Evolutionary conservation across 768 basidiomycete species (phyloP), one percentile per base, ranked within the genome.

Genomic region (Mycena chlorophos): DNA sequence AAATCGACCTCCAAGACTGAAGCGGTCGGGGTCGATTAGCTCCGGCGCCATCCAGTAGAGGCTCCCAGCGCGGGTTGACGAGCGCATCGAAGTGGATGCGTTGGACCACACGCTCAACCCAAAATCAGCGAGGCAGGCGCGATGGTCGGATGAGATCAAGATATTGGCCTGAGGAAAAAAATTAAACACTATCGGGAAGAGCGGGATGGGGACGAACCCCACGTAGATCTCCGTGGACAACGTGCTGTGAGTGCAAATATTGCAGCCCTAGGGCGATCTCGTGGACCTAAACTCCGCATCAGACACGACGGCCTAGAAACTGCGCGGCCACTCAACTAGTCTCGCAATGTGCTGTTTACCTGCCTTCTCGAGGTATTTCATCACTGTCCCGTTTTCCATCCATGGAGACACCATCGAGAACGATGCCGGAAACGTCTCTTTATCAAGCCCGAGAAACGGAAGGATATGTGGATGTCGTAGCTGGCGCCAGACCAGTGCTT

Each of bases 301-400:
- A 10, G 49, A 50, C 16, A 30, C 16, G 14, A 16, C 29, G 34
- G 34, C 12, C 49, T 30, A 37, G 34, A 50, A 43, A 8, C 10
- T 30, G 29, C 8, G 49, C 25, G 12, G 19, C 13, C 17, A 16
- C 49, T 19, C 16, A 12, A 51, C 30, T 22, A 51, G 23, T 16
- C 20, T 38, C 16, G 37, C 50, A 12, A 38, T 23, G 12, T 51
- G 19, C n/a, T 31, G 12, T 38, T 38, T 20, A 25, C 34, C 31
- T 22, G 45, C 46, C n/a, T 45, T 37, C 27, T 71, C 69, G 26
- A 55, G 48, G 28, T 34, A 55, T 34, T 31, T 5, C 5, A 50
- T 16, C 5, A 51, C 49, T 19, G 22, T 55, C 16, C 54, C 54
- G 30, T 50, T n/a, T 19, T 50, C 46, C 48, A 55, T 48, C 54